Evolutionary conservation across 345 rosid genomes (phyloP).

Genomic region (Populus davidiana): DNA sequence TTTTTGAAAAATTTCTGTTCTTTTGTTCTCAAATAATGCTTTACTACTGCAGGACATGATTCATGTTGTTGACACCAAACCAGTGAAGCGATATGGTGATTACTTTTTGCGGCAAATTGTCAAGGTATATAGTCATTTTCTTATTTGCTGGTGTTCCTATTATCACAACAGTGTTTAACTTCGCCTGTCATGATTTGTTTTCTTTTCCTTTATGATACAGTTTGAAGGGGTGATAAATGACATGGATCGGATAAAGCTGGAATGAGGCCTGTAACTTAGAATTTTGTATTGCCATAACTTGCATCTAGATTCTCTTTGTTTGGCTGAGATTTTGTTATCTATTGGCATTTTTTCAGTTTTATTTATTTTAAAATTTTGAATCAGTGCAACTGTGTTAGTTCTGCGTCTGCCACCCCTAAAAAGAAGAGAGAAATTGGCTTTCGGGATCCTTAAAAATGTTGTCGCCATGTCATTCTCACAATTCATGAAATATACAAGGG

Average conservation of each 20-base stretch:
- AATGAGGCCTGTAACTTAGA: constrained; percentile 29
- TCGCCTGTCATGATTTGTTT: neutral
- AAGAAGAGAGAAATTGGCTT: neutral
- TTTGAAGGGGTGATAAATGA: constrained; percentile 86
- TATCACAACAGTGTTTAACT: neutral
- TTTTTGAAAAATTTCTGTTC: neutral
- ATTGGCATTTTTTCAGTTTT: neutral
- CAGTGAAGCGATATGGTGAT: constrained; percentile 73
- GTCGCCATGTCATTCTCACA: neutral
- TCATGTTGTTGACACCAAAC: constrained; percentile 70
- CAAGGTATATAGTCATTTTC: constrained; percentile 52
- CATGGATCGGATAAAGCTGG: constrained; percentile 77
- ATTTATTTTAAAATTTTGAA: neutral
- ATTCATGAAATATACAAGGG: neutral
- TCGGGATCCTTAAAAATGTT: neutral
- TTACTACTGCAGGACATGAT: constrained; percentile 71
- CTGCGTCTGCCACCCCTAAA: neutral
- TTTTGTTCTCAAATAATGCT: neutral
- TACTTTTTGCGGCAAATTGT: constrained; percentile 91
- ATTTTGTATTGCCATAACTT: neutral
- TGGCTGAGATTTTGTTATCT: neutral
- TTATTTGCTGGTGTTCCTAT: no score
- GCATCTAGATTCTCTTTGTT: neutral
- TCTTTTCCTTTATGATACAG: constrained; percentile 30
- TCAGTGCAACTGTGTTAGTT: neutral